Base-by-base conservation (phyloP, 192 early-diverging fungal genomes). In the Spizellomyces sp. region DNA sequence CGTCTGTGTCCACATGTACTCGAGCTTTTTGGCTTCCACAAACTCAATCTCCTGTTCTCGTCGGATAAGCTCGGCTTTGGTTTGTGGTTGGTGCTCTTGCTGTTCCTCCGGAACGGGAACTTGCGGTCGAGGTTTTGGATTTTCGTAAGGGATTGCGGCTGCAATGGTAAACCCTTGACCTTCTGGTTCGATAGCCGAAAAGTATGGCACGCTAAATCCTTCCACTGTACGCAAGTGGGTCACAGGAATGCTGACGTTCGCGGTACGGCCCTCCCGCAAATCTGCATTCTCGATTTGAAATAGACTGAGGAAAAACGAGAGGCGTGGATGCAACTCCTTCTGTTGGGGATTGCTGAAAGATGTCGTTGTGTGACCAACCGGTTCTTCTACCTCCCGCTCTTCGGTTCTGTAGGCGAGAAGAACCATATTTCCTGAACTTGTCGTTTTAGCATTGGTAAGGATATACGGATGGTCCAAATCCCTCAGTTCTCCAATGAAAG, bases 1-100 rank as follows among this genome's bases (percentile, higher is more conserved):
- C 1, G 71, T 66, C 50, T 73, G 71, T 5, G 27, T 46, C 71
- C 71, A 73, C 14, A 14, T 41, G 71, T 73, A 73, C 27, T 59
- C 67, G 8, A 60, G 58, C 50, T 58, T 58, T 57, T 67, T 55
- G 46, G 48, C 9, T 36, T 36, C 27, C 14, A 21, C 12, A 21
- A 21, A 12, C 42, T 61, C 14, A 12, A 41, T 36, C 3, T 36
- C 27, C 27, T 36, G 27, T 36, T 36, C 27, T 36, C 27, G 27
- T 36, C 27, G 27, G 27, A 36, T 36, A 36, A 36, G 27, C 27
- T 36, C 27, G 27, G 27, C 27, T 36, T 22, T 41, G 46, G 14
- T 45, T 66, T n/a, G 44, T 46, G 17, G 52, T 54, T 54, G 52
- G 52, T 54, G 52, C 52, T 36, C 27, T 36, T 54, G 52, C 14